A percentile compares a stretch with the other conserved stretches of the same genome.
Evolutionary conservation across 2,329 filamentous ascomycete species (phyloP).

Genomic region (Sporothrix mexicana): DNA sequence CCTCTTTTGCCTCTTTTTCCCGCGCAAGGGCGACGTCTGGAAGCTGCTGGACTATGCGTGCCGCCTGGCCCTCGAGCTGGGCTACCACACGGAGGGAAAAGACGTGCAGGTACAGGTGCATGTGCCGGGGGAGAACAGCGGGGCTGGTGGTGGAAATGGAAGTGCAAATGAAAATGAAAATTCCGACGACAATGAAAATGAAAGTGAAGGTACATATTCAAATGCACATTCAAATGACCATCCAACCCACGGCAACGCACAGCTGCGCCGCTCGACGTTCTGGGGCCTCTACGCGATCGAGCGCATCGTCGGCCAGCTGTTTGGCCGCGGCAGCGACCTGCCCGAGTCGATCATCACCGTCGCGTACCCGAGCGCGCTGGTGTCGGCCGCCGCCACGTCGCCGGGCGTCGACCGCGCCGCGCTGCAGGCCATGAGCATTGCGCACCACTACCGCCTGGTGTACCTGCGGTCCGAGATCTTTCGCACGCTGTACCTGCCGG

Average conservation of each 20-base stretch:
- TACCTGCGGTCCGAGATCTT: conserved; percentile 48
- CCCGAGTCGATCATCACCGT: conserved; percentile 47
- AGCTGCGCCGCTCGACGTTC: conserved; percentile 41
- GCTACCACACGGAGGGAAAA: conserved; percentile 45
- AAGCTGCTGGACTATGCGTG: conserved; percentile 38
- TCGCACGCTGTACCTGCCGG: conserved; percentile 38
- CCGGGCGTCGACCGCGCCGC: conserved; percentile 33
- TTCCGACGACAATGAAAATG: too few relatives aligned
- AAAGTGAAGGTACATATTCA: too few relatives aligned
- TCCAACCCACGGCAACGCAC: too few relatives aligned
- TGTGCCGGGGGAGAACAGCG: too few relatives aligned
- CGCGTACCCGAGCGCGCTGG: conserved; percentile 42
- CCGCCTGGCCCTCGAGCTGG: conserved; percentile 42
- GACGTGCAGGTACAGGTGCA: too few relatives aligned
- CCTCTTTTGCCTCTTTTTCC: conserved; percentile 37
- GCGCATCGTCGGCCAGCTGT: conserved; percentile 47
- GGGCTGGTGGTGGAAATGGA: too few relatives aligned
- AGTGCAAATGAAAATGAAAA: too few relatives aligned
- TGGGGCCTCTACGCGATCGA: conserved; percentile 48
- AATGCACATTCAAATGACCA: too few relatives aligned
- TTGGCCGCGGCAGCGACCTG: conserved; percentile 47
- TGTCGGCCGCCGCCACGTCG: not conserved
- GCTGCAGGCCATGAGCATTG: conserved; percentile 41
- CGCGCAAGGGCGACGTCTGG: conserved; percentile 38
- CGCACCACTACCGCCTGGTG: conserved; percentile 46